Conservation (phyloP, 2,329 filamentous ascomycete genomes). For the Trichoderma citrinoviride region DNA sequence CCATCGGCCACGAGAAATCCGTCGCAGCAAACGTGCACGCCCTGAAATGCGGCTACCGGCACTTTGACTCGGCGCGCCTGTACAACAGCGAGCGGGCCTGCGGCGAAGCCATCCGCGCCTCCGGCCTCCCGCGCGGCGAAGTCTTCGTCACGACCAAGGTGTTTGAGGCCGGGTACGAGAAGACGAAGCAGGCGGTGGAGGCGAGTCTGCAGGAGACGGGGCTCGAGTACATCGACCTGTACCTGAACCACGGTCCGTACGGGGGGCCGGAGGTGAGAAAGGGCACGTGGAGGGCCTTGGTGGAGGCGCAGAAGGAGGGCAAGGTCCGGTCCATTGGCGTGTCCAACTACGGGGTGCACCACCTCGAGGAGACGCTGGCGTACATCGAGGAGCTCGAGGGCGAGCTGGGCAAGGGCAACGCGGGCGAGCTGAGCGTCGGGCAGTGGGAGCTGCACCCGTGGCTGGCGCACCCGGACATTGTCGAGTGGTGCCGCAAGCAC, state of each 20-base stretch:
- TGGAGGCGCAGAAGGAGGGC: conserved; percentile 58
- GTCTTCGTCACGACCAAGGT: conserved; percentile 73
- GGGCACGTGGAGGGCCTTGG: conserved; percentile 64
- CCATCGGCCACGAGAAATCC: background rate
- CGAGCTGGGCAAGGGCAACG: conserved; percentile 3
- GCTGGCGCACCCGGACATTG: conserved; percentile 53
- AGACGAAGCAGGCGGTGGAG: conserved; percentile 25
- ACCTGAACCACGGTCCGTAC: conserved; percentile 63
- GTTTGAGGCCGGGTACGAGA: conserved; percentile 53
- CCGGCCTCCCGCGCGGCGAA: conserved; percentile 54
- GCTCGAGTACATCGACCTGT: conserved; percentile 65
- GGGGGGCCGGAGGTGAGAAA: conserved; percentile 55
- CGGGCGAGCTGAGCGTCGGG: conserved; percentile 47
- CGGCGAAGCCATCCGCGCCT: conserved; percentile 59
- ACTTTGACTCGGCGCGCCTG: conserved; percentile 61
- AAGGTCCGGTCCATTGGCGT: conserved; percentile 66
- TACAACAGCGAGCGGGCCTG: conserved; percentile 70
- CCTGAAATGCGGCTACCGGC: conserved; percentile 57
- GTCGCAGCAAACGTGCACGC: conserved; percentile 37
- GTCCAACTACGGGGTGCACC: conserved; percentile 66
- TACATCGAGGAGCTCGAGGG: conserved; percentile 49
- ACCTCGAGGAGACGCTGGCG: conserved; percentile 65
- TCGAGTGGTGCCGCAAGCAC: conserved; percentile 67
- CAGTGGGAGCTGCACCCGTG: conserved; percentile 63
- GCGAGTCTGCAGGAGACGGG: conserved; percentile 3